These are phyloP conservation scores for Gnomoniopsis sp. DNA, from an alignment of 2,329 filamentous ascomycete genomes.

Conservation along the genomic window DNA sequence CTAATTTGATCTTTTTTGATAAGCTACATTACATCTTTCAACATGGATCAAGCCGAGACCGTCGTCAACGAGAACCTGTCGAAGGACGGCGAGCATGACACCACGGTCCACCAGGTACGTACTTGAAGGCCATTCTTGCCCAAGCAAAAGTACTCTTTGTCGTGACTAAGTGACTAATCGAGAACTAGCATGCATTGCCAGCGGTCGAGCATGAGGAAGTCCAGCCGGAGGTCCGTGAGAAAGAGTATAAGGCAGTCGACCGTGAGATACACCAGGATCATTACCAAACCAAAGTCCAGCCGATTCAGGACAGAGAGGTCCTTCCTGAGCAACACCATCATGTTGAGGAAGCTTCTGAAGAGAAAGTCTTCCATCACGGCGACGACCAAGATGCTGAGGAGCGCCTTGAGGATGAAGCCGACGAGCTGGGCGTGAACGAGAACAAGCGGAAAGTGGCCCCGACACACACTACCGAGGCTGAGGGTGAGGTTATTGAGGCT, in stretches of 20 bases:
- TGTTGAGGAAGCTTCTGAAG: constrained; percentile 50
- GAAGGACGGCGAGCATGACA: neutral
- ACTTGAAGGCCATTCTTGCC: neutral
- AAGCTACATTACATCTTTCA: too few species aligned
- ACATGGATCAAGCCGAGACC: neutral
- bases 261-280: neutral
- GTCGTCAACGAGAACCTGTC: neutral
- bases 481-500: constrained; percentile 37
- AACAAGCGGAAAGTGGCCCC: neutral
- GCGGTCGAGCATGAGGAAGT: neutral
- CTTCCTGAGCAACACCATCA: constrained; percentile 64
- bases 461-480: constrained; percentile 35
- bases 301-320: constrained; percentile 20
- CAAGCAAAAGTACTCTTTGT: neutral
- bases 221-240: neutral
- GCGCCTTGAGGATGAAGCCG: constrained; percentile 49
- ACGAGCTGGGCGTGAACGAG: constrained; percentile 37
- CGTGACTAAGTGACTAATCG: neutral
- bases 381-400: constrained; percentile 44
- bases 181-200: neutral
- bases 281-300: neutral
- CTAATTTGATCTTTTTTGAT: too few species aligned
- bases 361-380: constrained; percentile 60
- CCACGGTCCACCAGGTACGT: neutral
- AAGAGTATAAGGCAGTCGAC: neutral